Base-by-base conservation (phyloP, 805 yeast species). In the Peterozyma toletana region DNA sequence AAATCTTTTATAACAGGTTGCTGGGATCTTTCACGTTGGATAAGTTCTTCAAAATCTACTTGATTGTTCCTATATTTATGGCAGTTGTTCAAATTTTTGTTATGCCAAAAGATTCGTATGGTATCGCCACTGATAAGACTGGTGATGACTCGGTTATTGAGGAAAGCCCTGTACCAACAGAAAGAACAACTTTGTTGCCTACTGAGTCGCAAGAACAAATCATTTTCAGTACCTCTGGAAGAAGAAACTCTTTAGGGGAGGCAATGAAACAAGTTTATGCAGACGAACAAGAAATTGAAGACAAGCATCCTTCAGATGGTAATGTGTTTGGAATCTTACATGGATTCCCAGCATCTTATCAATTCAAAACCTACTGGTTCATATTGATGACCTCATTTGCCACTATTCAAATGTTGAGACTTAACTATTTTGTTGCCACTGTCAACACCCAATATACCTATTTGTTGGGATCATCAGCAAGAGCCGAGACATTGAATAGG, bases 381-480 rank as follows among this genome's bases (percentile, higher is more conserved):
- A 50, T 58, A 37, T 59, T 75, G 37, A 73, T 75, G 63, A 67
- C 77, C 50, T 40, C 63, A 29, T 74, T 74, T 53, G 64, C 77
- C n/a, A 73, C 76, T 16, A 67, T 76, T 46, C 78, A 71, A 58
- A 76, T 76, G 82, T 63, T 76, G 47, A 61, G 81, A 52, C 59
- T 76, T 44, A 76, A 76, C 58, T 76, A 76, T 58, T 76, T 76
- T 56, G 81, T 76, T 40, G 80, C 81, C 18, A 76, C 82, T 14
- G 65, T 76, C 45, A 68, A 71, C 42, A 66, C 80, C n/a, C 82
- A 76, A 54, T 76, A 76, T 52, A 56, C 70, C 11, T 76, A 59
- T 50, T 54, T 76, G 43, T 60, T 76, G 37, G 61, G 61, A 15
- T 72, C 77, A 0, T 47, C 59, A 13, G 46, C 49, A 9, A 46